Evolutionary conservation across 139 green algal species (phyloP), one percentile per base, ranked within the genome.

Genomic region (Marvania coccoides): DNA sequence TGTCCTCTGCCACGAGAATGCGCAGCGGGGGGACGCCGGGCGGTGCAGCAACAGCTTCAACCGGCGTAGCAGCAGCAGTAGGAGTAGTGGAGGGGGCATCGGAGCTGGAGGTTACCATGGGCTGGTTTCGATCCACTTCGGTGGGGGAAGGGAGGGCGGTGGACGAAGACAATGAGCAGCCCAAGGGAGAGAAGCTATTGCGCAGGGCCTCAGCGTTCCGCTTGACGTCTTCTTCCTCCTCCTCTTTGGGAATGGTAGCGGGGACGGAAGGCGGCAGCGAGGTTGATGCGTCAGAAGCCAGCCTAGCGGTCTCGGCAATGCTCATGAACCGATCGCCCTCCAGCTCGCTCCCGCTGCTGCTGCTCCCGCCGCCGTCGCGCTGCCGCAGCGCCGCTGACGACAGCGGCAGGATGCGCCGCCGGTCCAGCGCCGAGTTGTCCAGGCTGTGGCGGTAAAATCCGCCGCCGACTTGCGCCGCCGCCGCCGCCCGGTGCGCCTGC

Each of bases 1-100:
- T 91, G 75, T 91, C 84, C 51, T 91, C 84, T 0, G 84, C 84
- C 45, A 91, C 75, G 9, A 91, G 63, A 45, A 91, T 86, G 30
- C 75, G 72, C 70, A 84, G 70, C 26, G 33, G 34, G 12, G 34
- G 39, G 40, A 4, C 29, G 19, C 29, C 39, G 28, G 26, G 48
- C 10, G 48, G 29, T 6, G 56, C 15, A 35, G 38, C 19, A 7
- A 3, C 31, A 40, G 31, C 31, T 5, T 4, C 14, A 10, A 10
- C 30, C 30, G 5, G 4, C 12, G 3, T 23, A 2, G 56, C 56
- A 23, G 56, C 2, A 58, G 48, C 48, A 37, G 48, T 12, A 29
- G 6, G 3, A 63, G 56, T 30, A 45, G 56, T 34, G 29, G 14
- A 10, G 5, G 39, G n/a, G 8, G 31, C 57, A 12, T 26, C 42